Base-by-base conservation (phyloP, 352 stramenopile species). In the Globisporangium rhizosaccharum region DNA sequence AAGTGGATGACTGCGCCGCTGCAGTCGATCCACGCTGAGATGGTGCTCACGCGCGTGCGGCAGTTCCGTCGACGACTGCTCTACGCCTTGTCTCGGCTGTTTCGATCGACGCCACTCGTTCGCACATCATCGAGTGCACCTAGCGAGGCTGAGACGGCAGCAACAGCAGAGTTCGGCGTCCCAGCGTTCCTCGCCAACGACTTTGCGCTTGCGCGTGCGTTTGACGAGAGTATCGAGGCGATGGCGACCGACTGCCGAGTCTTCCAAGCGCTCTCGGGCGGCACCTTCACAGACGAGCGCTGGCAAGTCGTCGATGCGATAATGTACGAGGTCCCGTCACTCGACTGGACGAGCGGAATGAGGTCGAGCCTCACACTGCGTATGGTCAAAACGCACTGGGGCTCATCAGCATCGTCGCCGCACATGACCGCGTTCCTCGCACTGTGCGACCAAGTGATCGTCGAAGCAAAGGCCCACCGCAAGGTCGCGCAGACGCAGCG, bases 1-100 rank as follows among this genome's bases (percentile, higher is more conserved):
- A 87, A 86, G 50, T 88, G 77, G 80, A 37, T 72, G 14, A 59
- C 59, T 0, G 61, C 72, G 1, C 72, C 74, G 6, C 44, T 90
- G 3, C 47, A 64, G 11, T 59, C 59, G 7, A 57, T 87, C 6
- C 78, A 88, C 56, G 66, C 75, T 20, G 73, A 66, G 23, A 63
- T 71, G 1, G 71, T 88, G n/a, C 57, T 82, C 15, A 83, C 75
- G 45, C 72, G 76, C 26, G 68, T 88, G 8, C 82, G 79, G 45
- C 77, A 85, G 51, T 88, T 87, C 36, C 70, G 73, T 41, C 73
- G 77, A 2, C 71, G 80, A 20, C 42, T 90, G 15, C 59, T 62
- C 10, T 67, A 73, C 30, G 72, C 77, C 1, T 72, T 74, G 10
- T 68, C 63, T 33, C 62, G 64, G 1, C 39, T 90, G 11, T 63